Evolutionary conservation across 2,329 filamentous ascomycete genomes (phyloP).

Genomic region (Lithohypha guttulata): DNA sequence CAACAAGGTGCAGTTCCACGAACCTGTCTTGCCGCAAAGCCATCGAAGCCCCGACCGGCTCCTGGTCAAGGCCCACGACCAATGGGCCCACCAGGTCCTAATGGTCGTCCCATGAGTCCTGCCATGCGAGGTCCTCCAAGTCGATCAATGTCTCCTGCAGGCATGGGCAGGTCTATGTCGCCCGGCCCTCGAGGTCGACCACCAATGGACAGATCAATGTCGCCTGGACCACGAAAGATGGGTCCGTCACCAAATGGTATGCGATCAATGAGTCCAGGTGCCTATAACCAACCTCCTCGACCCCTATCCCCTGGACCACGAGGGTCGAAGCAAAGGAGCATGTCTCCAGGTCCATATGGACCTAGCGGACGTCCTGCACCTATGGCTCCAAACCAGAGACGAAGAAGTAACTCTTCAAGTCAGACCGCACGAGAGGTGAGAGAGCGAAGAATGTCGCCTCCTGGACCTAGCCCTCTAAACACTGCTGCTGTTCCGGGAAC

Average conservation of each 20-base stretch:
- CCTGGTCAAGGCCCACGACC: slow-evolving; percentile 26
- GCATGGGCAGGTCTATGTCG: slow-evolving; percentile 20
- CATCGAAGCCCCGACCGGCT: slow-evolving; percentile 69
- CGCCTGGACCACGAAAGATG: background rate
- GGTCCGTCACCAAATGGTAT: background rate
- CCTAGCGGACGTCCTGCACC: slow-evolving; percentile 32
- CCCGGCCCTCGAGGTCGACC: slow-evolving; percentile 13
- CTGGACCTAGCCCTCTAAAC: slow-evolving; percentile 20
- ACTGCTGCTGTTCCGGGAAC: slow-evolving; percentile 9
- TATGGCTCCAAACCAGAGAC: slow-evolving; percentile 28
- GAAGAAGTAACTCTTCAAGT: slow-evolving; percentile 36
- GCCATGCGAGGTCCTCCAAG: slow-evolving; percentile 17
- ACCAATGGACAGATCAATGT: background rate
- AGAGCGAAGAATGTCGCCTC: slow-evolving; percentile 31
- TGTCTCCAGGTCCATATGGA: slow-evolving; percentile 37
- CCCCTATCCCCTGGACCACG: slow-evolving; percentile 40
- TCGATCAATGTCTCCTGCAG: background rate
- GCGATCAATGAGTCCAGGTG: slow-evolving; percentile 17
- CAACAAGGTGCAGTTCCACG: slow-evolving; percentile 87
- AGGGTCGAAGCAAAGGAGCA: slow-evolving; percentile 31
- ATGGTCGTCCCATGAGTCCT: slow-evolving; percentile 25
- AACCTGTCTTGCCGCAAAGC: slow-evolving; percentile 83
- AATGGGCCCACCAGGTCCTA: slow-evolving; percentile 24
- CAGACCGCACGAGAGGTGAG: slow-evolving; percentile 25
- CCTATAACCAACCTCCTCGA: slow-evolving; percentile 25